These are phyloP conservation scores for Alloteropsis angusta DNA, from an alignment of 202 grass and related monocot species.

Conservation along the genomic window DNA sequence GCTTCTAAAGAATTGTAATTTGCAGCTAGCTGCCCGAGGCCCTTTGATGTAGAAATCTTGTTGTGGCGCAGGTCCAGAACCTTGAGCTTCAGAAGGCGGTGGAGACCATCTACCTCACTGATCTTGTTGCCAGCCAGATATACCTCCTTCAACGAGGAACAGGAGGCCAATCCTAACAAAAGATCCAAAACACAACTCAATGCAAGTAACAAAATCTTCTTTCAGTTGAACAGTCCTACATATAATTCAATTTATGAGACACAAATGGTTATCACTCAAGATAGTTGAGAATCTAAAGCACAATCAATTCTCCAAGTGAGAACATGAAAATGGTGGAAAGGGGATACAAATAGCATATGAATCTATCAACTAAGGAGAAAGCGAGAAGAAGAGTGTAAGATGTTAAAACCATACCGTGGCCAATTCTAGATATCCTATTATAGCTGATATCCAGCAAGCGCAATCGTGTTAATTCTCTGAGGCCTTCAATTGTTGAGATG, in stretches of 20 bases:
- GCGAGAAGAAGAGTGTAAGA: neutral
- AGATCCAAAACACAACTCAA: neutral
- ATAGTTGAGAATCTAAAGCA: neutral
- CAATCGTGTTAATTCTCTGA: constrained; percentile 74
- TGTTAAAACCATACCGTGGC: constrained; percentile 61
- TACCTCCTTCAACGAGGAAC: constrained; percentile 78
- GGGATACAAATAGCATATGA: neutral
- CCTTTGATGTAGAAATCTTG: constrained; percentile 78
- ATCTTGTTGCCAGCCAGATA: constrained; percentile 93
- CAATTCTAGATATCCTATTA: constrained; percentile 83
- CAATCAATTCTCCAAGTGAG: neutral
- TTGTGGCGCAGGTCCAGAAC: constrained; percentile 71
- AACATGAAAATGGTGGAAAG: neutral
- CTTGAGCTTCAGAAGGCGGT: constrained; percentile 81
- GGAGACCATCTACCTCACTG: constrained; percentile 86
- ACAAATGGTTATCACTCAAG: neutral
- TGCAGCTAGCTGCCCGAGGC: constrained; percentile 69
- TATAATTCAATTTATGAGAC: neutral
- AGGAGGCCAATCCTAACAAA: constrained; percentile 75
- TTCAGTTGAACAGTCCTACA: neutral
- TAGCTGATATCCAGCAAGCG: constrained; percentile 80
- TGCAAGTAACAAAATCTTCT: neutral
- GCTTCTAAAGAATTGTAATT: constrained; percentile 84
- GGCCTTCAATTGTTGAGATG: constrained; percentile 84
- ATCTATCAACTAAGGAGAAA: neutral